phyloP scores from a whole-genome alignment of 1,139 yeast species.

The Geotrichum siamense region DNA sequence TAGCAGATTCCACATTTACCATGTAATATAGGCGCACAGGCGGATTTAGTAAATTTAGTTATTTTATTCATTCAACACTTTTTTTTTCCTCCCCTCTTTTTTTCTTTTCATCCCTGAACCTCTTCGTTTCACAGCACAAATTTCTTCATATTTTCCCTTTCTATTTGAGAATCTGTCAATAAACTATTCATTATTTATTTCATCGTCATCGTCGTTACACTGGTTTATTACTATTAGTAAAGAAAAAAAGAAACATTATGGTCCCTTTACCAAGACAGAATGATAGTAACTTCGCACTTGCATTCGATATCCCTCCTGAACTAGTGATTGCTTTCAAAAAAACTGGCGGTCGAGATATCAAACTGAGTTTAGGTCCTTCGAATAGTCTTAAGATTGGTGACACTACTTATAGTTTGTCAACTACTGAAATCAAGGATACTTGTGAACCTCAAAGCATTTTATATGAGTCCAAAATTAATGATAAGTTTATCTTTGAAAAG shows the following conservation, averaged over 20 bases:
- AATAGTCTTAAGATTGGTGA: conserved; percentile 16
- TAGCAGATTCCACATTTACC: too few relatives aligned
- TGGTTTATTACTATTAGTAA: background rate
- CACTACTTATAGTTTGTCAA: conserved; percentile 13
- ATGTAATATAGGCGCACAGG: too few relatives aligned
- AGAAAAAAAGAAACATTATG: background rate
- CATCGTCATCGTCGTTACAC: background rate
- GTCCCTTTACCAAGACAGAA: background rate
- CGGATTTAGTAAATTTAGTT: too few relatives aligned
- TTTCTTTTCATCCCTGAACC: too few relatives aligned
- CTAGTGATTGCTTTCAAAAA: conserved; percentile 10
- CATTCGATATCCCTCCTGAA: conserved; percentile 4
- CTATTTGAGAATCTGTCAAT: too few relatives aligned
- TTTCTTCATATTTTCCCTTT: too few relatives aligned
- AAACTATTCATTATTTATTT: background rate
- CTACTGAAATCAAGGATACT: conserved; percentile 8
- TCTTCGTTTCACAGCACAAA: too few relatives aligned
- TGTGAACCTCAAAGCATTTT: background rate
- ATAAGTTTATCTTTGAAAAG: background rate
- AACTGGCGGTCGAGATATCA: conserved; percentile 7
- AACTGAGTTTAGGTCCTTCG: conserved; percentile 9
- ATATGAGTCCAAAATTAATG: conserved; percentile 5
- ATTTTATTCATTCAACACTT: too few relatives aligned
- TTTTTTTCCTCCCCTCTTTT: too few relatives aligned
- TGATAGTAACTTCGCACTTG: background rate